Conservation (phyloP, 768 basidiomycete species). For the Saitozyma podzolica region DNA sequence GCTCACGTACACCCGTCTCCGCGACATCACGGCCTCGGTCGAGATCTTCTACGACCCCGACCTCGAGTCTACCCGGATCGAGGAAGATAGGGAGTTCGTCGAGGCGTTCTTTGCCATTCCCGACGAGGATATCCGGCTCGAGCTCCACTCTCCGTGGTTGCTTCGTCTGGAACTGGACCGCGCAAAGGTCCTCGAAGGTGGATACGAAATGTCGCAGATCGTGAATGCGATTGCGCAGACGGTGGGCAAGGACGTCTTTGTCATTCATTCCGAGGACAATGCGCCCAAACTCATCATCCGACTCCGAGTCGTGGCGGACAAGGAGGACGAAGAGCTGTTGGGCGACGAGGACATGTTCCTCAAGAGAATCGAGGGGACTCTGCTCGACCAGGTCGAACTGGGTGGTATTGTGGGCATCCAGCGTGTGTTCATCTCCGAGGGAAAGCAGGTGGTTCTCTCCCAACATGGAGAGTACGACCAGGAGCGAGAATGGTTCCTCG, state of each 20-base stretch:
- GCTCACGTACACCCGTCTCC: conserved; percentile 86
- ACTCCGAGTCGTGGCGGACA: conserved; percentile 84
- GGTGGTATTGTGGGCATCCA: conserved; percentile 89
- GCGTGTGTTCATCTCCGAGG: conserved; percentile 88
- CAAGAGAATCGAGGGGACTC: conserved; percentile 90
- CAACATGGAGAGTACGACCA: conserved; percentile 61
- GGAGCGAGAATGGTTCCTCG: conserved; percentile 82
- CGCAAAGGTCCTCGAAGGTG: conserved; percentile 95
- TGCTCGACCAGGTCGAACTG: conserved; percentile 91
- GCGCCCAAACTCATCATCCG: conserved; percentile 96
- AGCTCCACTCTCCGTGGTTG: conserved; percentile 93
- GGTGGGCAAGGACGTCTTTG: conserved; percentile 93
- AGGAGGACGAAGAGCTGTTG: conserved; percentile 60
- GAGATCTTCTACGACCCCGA: conserved; percentile 99
- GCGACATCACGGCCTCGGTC: conserved; percentile 89
- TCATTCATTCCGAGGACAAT: conserved; percentile 99
- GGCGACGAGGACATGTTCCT: conserved; percentile 95
- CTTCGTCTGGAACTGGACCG: conserved; percentile 95
- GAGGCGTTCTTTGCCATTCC: conserved; percentile 99
- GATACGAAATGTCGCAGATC: conserved; percentile 90
- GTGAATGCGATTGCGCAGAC: conserved; percentile 89
- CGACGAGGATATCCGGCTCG: conserved; percentile 89
- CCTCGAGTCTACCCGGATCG: conserved; percentile 86
- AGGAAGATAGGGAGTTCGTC: conserved; percentile 92
- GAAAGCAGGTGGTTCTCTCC: conserved; percentile 69